Conservation (phyloP, 192 early-diverging fungal species). For the Backusella westeae region DNA sequence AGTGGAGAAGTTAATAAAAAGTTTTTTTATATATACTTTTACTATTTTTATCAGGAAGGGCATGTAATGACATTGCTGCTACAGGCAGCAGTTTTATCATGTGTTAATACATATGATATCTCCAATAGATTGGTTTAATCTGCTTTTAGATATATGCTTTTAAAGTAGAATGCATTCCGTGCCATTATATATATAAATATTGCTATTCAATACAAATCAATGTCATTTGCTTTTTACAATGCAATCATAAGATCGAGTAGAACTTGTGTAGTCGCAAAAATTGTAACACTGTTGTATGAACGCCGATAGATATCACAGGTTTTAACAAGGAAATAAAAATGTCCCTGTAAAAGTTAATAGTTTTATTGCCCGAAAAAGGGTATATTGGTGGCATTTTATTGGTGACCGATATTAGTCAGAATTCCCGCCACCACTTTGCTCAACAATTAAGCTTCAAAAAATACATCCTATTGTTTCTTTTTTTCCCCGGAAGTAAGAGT, state of each 20-base stretch:
- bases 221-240: too few species aligned
- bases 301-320: background rate
- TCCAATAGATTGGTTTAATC: background rate
- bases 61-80: too few species aligned
- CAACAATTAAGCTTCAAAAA: background rate
- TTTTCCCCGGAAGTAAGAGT: background rate
- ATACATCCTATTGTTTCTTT: background rate
- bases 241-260: background rate
- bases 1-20: background rate
- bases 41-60: too few species aligned
- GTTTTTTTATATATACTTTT: too few species aligned
- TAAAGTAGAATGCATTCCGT: background rate
- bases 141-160: background rate
- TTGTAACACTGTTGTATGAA: background rate
- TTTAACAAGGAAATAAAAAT: background rate
- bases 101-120: background rate
- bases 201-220: background rate
- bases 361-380: background rate
- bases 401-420: background rate
- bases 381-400: background rate
- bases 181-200: background rate
- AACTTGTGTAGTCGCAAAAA: background rate
- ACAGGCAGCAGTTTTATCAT: background rate
- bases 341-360: background rate
- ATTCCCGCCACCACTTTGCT: background rate